These are phyloP conservation scores for Cryptococcus sp. DNA, from an alignment of 1,284 basidiomycete genomes.

Conservation along the genomic window DNA sequence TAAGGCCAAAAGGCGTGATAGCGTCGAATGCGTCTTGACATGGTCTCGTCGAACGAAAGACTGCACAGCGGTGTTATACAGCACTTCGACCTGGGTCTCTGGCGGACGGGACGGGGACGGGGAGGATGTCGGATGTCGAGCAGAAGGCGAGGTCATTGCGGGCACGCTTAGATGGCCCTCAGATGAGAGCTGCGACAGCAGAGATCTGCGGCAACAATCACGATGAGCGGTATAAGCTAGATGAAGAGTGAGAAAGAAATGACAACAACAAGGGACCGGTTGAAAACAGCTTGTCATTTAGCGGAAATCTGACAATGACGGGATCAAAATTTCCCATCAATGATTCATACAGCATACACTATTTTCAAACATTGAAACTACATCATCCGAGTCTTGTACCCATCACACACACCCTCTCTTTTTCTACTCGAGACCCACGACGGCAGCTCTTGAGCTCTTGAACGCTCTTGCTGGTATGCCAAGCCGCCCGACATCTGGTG, in stretches of 20 bases:
- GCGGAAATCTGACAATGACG: neutral
- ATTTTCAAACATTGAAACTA: neutral
- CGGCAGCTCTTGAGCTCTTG: too few species aligned
- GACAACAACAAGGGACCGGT: neutral
- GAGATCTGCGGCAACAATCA: neutral
- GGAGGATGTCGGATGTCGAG: neutral
- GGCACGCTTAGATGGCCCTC: neutral
- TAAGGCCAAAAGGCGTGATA: slow-evolving; percentile 30
- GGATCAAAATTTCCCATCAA: slow-evolving; percentile 4
- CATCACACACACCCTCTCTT: neutral
- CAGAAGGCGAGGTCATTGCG: neutral
- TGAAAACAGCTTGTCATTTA: too few species aligned
- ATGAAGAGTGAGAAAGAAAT: neutral
- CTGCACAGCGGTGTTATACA: slow-evolving; percentile 49
- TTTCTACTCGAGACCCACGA: too few species aligned
- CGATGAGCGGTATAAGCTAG: neutral
- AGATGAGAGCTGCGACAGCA: neutral
- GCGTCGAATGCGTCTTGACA: slow-evolving; percentile 39
- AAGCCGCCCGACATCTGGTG: too few species aligned
- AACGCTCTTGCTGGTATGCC: too few species aligned
- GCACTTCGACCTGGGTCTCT: slow-evolving; percentile 34
- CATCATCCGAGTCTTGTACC: neutral
- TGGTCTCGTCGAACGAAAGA: slow-evolving; percentile 51
- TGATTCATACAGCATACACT: too few species aligned
- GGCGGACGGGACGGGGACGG: slow-evolving; percentile 15